Percentiles rank a stretch among this genome's conserved stretches.
Conservation (phyloP, 352 stramenopile genomes). For the Phytophthora pistaciae region DNA sequence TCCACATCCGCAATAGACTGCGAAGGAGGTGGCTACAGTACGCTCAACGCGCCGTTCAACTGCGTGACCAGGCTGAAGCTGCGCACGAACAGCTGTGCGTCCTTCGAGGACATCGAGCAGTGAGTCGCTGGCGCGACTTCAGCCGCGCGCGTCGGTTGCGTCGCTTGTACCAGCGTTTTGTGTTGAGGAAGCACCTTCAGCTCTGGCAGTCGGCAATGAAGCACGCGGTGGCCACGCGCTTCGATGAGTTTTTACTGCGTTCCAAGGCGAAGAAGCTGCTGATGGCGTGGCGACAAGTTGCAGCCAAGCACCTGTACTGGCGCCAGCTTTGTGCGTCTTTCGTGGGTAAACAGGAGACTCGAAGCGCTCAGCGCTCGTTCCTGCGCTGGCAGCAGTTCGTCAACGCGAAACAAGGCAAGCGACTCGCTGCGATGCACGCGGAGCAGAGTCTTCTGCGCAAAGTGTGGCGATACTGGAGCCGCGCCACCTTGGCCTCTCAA, state of each 20-base stretch:
- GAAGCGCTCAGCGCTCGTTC: constrained; percentile 24
- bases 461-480: constrained; percentile 21
- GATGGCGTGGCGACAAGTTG: constrained; percentile 27
- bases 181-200: constrained; percentile 46
- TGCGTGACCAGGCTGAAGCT: constrained; percentile 3
- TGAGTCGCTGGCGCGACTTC: constrained; percentile 37
- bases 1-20: constrained; percentile 29
- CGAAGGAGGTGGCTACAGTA: constrained; percentile 31
- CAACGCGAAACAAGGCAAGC: constrained; percentile 3
- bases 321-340: constrained; percentile 31
- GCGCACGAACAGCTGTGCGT: constrained; percentile 16
- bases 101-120: constrained; percentile 14
- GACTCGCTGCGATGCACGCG: constrained; percentile 16
- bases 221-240: constrained; percentile 43
- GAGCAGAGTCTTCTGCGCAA: constrained; percentile 9
- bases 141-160: constrained; percentile 11
- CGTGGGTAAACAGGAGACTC: not conserved
- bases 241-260: constrained; percentile 32
- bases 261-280: constrained; percentile 41
- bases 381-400: constrained; percentile 32
- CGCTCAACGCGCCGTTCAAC: constrained; percentile 9
- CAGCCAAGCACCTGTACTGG: constrained; percentile 34
- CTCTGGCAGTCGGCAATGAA: constrained; percentile 44
- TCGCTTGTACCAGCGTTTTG: constrained; percentile 37
- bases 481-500: not conserved